phyloP scores from a whole-genome alignment of 2,329 filamentous ascomycete species.

The Neocatenulostroma microsporum region DNA sequence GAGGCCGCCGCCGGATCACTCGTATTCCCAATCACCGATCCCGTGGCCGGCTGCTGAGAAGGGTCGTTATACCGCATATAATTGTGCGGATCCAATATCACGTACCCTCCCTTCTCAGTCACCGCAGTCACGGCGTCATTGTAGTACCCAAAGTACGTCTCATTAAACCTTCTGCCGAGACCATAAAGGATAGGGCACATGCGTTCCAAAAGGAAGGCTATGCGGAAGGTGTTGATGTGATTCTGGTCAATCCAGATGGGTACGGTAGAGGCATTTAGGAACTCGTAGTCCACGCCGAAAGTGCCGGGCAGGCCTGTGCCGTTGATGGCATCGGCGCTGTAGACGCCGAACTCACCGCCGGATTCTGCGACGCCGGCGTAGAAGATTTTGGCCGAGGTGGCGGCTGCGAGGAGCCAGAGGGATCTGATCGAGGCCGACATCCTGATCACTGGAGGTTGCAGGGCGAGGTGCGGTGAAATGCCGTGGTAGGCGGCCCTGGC shows the following conservation, averaged over 20 bases:
- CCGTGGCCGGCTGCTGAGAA: constrained; percentile 41
- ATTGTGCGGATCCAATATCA: constrained; percentile 7
- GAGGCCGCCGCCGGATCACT: constrained; percentile 4
- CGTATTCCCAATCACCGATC: constrained; percentile 5
- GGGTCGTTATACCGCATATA: constrained; percentile 48
- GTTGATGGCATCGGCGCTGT: constrained; percentile 1
- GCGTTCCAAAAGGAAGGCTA: constrained; percentile 5
- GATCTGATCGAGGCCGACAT: not conserved
- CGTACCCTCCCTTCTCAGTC: constrained; percentile 4
- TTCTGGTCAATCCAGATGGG: constrained; percentile 40
- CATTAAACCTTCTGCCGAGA: constrained; percentile 3
- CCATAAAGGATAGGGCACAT: constrained; percentile 5
- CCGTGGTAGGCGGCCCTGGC: no score
- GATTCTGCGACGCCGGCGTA: constrained; percentile 7
- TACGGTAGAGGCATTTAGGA: constrained; percentile 41
- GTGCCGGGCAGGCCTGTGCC: constrained; percentile 39
- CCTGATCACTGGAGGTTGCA: not conserved
- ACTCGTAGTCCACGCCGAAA: constrained; percentile 45
- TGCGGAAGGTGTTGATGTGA: constrained; percentile 8
- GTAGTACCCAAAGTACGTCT: constrained; percentile 7
- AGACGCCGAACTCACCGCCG: constrained; percentile 7
- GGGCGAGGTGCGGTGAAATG: not conserved
- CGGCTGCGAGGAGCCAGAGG: not conserved
- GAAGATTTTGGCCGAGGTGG: constrained; percentile 5
- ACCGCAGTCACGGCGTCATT: constrained; percentile 4